Evolutionary conservation across 371 early-diverging fungal genomes (phyloP).

Genomic region (Sporodiniella umbellata): DNA sequence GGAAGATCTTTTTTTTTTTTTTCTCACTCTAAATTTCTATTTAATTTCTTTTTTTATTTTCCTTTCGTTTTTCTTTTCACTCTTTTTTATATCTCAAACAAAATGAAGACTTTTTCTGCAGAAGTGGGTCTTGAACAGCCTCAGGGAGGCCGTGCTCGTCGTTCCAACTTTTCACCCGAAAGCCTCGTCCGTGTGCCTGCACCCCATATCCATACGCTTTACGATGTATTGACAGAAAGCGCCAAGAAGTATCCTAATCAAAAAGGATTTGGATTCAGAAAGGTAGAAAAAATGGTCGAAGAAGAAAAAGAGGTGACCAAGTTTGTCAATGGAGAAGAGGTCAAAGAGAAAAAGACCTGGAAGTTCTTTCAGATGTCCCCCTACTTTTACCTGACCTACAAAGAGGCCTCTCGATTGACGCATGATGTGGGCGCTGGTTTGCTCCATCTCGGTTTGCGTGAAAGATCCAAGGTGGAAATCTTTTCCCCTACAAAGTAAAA

Average conservation of each 20-base stretch:
- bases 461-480: slow-evolving; percentile 64
- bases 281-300: slow-evolving; percentile 58
- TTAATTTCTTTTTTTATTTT: not conserved
- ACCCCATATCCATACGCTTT: slow-evolving; percentile 61
- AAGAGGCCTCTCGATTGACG: slow-evolving; percentile 50
- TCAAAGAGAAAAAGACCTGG: slow-evolving; percentile 77
- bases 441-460: slow-evolving; percentile 58
- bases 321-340: slow-evolving; percentile 59
- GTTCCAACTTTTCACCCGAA: slow-evolving; percentile 47
- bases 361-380: slow-evolving; percentile 69
- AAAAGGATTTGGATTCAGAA: slow-evolving; percentile 67
- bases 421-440: slow-evolving; percentile 66
- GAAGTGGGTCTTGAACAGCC: slow-evolving; percentile 49
- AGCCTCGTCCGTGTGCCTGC: slow-evolving; percentile 45
- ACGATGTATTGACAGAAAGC: slow-evolving; percentile 59
- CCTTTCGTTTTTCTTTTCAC: slow-evolving; percentile 8
- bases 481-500: slow-evolving; percentile 83
- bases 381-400: slow-evolving; percentile 67
- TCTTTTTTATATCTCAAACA: no score
- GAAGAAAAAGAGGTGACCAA: slow-evolving; percentile 78
- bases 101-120: slow-evolving; percentile 32
- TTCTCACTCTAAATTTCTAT: no score
- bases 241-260: slow-evolving; percentile 42
- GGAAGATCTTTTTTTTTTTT: no score
- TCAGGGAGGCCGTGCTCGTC: slow-evolving; percentile 52